Base-by-base conservation (phyloP, 495 filamentous ascomycete species). In the Penicillium lividum region DNA sequence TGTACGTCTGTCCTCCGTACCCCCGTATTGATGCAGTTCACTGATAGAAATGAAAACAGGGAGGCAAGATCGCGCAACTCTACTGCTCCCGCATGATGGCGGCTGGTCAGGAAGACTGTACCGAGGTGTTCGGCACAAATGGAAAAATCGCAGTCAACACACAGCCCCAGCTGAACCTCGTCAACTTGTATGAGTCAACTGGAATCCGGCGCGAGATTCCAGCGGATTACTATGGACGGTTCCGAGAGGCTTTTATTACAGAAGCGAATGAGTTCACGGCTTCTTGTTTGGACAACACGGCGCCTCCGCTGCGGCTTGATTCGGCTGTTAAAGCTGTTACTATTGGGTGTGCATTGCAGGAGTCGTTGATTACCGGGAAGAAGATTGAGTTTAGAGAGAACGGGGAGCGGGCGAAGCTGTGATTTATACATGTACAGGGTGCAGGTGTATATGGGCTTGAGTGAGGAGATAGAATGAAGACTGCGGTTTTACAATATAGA, bases 41-140 rank as follows among this genome's bases (percentile, higher is more conserved):
- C 22, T 22, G 1, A 22, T 2, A 22, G 22, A 22, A 49, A 4
- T 42, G 25, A 33, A 38, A 54, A 54, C 22, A 66, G 50, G 78
- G 72, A 22, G 83, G 81, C 6, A 74, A 77, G 56, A 77, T 86
- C 38, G 84, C 82, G 3, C 83, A 85, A 56, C 76, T 84, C 44
- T 86, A 81, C 68, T 73, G 68, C 40, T 74, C 67, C 3, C 72
- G 84, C n/a, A 86, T 84, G 82, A 86, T 86, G 80, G 78, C 81
- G 0, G 74, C 78, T 1, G 84, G 83, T 1, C 84, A 86, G 68
- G 76, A 84, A 61, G 83, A 86, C 54, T 60, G 57, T 57, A 77
- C 73, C 59, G 84, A 86, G 64, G 77, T 86, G 56, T 80, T 83
- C 51, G 82, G 84, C 15, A 85, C 81, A 7, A 65, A 73, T 25